Conservation (phyloP, 306 rosid species). For the Spatholobus suberectus region DNA sequence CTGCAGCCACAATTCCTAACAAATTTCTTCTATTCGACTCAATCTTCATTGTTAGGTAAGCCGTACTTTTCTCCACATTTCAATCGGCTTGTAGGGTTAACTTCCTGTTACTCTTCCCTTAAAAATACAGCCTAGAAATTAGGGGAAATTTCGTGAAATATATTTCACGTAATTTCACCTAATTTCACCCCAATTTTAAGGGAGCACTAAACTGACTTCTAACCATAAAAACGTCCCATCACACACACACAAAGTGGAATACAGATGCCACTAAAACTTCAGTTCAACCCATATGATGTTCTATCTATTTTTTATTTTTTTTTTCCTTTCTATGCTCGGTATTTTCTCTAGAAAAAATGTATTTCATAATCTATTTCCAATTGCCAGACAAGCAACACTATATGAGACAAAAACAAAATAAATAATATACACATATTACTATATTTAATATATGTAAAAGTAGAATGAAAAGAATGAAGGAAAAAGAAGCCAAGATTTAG, state of each 20-base stretch:
- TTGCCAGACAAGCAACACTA: constrained; percentile 61
- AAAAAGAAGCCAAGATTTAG: constrained; percentile 40
- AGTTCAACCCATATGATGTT: constrained; percentile 22
- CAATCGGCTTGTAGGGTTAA: no score
- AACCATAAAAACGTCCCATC: not conserved
- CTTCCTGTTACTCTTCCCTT: no score
- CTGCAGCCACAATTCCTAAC: no score
- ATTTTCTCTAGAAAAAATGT: constrained; percentile 61
- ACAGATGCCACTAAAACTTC: constrained; percentile 10
- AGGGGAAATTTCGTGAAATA: not conserved
- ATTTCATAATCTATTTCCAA: constrained; percentile 56
- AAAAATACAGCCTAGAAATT: no score
- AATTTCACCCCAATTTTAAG: not conserved
- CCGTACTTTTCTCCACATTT: no score
- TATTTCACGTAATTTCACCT: not conserved
- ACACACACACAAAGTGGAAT: not conserved
- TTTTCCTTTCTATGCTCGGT: constrained; percentile 30
- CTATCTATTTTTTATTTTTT: constrained; percentile 10
- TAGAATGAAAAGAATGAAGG: constrained; percentile 32
- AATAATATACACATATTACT: constrained; percentile 46
- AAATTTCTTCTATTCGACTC: no score
- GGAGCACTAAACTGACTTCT: not conserved
- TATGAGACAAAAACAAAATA: constrained; percentile 37
- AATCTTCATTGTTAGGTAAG: no score
- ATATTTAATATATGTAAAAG: constrained; percentile 29